Base-by-base conservation (phyloP, 179 eudicot species). In the Amaranthus tricolor region DNA sequence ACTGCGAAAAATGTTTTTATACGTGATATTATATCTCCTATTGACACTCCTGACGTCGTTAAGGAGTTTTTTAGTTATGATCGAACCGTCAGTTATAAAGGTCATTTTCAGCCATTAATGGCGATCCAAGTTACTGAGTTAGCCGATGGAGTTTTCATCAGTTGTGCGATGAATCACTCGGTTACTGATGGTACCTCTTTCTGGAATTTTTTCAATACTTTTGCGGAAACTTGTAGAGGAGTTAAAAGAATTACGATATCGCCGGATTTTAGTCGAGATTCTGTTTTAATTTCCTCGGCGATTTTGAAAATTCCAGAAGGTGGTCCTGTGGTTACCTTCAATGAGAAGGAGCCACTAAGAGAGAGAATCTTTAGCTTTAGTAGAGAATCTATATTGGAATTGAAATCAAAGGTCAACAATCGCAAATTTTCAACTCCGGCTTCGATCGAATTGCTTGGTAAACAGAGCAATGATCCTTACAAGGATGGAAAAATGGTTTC, bases 131-230 rank as follows among this genome's bases (percentile, higher is more conserved):
- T 92, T 5, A 95, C 99, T 20, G 91, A 86, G 78, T 80, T 95
- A 0, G 87, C 85, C 17, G 96, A 95, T 72, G 97, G 97, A 0
- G 82, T 95, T 50, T 95, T 95, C 68, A 83, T 95, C 44, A 91
- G 95, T 0, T 87, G 90, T 71, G 74, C 96, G 21, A 91, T 90
- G 9, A 95, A 95, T 74, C 99, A 95, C 78, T 91, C 99, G 24
- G 93, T 93, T 17, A 81, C 86, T 6, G 99, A 95, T 71, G 99
- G 97, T 0, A 95, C 97, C 0, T 95, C 99, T 1, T 85, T 92
- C 44, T 95, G 99, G 99, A 95, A 95, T 53, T 95, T 95, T 71
- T 90, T 95, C 77, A 95, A 95, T 20, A 81, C 90, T 2, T 95
- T 89, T 31, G 97, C 99, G n/a, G 99, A 89, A 51, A 62, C 85